phyloP scores from a whole-genome alignment of 495 filamentous ascomycete genomes.

The Hypoxylon lenormandii region DNA sequence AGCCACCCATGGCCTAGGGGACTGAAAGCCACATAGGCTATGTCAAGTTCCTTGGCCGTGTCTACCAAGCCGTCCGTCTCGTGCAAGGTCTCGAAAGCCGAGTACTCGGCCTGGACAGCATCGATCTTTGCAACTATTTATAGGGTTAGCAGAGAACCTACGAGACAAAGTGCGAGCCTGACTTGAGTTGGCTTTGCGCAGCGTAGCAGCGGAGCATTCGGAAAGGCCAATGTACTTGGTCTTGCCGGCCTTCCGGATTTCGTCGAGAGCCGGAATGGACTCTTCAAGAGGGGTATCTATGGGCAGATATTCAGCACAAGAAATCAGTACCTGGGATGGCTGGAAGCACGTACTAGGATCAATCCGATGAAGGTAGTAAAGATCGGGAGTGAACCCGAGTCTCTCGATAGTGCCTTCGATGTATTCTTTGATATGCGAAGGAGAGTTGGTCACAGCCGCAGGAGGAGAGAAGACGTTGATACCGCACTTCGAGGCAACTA shows the following conservation, averaged over 20 bases:
- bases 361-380: slow-evolving; percentile 42
- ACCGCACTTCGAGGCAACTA: slow-evolving; percentile 1
- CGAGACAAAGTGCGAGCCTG: slow-evolving; percentile 1
- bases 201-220: slow-evolving; percentile 55
- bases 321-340: neutral
- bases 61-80: slow-evolving; percentile 55
- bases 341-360: neutral
- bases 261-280: slow-evolving; percentile 61
- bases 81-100: slow-evolving; percentile 63
- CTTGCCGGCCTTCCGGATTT: slow-evolving; percentile 60
- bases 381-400: slow-evolving; percentile 63
- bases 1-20: slow-evolving; percentile 63
- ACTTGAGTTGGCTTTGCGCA: slow-evolving; percentile 62
- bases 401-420: slow-evolving; percentile 66
- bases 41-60: slow-evolving; percentile 56
- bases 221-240: slow-evolving; percentile 63
- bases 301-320: neutral
- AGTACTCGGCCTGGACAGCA: slow-evolving; percentile 66
- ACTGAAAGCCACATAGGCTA: slow-evolving; percentile 62
- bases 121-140: slow-evolving; percentile 63
- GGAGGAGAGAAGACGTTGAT: neutral
- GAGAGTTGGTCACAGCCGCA: slow-evolving; percentile 61
- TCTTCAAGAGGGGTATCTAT: slow-evolving; percentile 63
- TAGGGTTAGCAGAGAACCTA: neutral
- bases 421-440: slow-evolving; percentile 64